Conservation (phyloP, 495 filamentous ascomycete genomes). For the Aspergillus funiculosus region DNA sequence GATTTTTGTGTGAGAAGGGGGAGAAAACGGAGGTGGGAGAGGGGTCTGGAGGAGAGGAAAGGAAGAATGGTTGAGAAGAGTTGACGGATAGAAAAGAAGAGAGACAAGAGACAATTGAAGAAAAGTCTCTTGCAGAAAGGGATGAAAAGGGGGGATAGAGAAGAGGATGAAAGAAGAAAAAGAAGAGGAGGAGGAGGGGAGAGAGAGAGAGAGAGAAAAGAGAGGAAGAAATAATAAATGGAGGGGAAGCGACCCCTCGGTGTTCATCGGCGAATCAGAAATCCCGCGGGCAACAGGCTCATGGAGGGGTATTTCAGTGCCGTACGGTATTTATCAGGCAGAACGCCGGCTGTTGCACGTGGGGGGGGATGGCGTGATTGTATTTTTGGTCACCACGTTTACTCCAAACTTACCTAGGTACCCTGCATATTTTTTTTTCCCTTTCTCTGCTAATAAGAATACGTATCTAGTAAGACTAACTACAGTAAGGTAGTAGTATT, state of each 20-base stretch:
- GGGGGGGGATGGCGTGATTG: too few relatives aligned
- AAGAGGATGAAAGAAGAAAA: conserved; percentile 6
- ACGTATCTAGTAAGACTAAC: too few relatives aligned
- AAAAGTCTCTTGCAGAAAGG: conserved; percentile 15
- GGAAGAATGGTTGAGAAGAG: conserved; percentile 16
- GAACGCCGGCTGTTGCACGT: not conserved
- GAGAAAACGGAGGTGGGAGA: conserved; percentile 15
- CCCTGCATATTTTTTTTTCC: too few relatives aligned
- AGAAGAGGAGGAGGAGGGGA: conserved; percentile 9
- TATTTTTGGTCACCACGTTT: too few relatives aligned
- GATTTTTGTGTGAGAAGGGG: conserved; percentile 26
- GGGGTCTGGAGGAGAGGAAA: conserved; percentile 14
- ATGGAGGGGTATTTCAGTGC: conserved; percentile 23
- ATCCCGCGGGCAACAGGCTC: conserved; percentile 23
- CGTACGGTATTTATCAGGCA: not conserved
- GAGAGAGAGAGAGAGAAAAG: conserved; percentile 14
- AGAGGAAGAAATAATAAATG: conserved; percentile 19
- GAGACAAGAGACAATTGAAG: conserved; percentile 18
- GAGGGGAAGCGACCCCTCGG: conserved; percentile 23
- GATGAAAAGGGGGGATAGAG: conserved; percentile 6
- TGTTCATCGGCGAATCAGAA: conserved; percentile 18
- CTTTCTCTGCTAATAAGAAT: too few relatives aligned
- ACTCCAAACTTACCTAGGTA: too few relatives aligned
- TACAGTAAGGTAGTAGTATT: too few relatives aligned
- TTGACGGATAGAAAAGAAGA: not conserved